phyloP scores from a whole-genome alignment of 805 yeast genomes.

The Metschnikowia proteae region DNA sequence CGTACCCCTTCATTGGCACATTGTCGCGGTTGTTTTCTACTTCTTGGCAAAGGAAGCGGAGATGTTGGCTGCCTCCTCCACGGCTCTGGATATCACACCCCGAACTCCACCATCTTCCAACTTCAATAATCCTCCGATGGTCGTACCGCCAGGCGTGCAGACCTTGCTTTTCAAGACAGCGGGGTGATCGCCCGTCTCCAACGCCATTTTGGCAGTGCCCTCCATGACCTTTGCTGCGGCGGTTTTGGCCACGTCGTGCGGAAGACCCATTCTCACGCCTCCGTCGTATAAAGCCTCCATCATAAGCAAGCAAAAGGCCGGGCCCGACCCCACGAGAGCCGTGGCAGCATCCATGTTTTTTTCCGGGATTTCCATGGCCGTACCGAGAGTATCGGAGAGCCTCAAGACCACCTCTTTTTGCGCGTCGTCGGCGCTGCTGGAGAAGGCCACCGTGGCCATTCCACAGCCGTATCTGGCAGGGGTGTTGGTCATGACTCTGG shows the following conservation, averaged over 20 bases:
- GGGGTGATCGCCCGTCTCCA: constrained; percentile 80
- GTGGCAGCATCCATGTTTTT: constrained; percentile 96
- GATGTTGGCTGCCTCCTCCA: constrained; percentile 86
- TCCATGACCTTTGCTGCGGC: constrained; percentile 92
- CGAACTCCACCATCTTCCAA: constrained; percentile 92
- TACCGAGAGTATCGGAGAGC: constrained; percentile 62
- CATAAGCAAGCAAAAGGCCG: constrained; percentile 87
- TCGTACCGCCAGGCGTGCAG: constrained; percentile 97
- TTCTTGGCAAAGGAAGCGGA: constrained; percentile 51
- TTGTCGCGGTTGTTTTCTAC: constrained; percentile 5
- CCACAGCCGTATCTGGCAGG: constrained; percentile 93
- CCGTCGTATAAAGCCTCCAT: constrained; percentile 92
- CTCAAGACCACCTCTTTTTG: constrained; percentile 48
- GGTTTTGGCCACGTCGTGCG: constrained; percentile 72
- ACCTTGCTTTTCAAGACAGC: constrained; percentile 82
- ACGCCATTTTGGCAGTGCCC: constrained; percentile 90
- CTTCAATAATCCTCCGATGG: constrained; percentile 89
- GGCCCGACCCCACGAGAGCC: constrained; percentile 92
- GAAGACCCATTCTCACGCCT: constrained; percentile 91
- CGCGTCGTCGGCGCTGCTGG: constrained; percentile 42
- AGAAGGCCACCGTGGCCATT: constrained; percentile 86
- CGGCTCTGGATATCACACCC: constrained; percentile 81
- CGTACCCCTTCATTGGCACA: too few species aligned
- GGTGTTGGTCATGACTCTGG: constrained; percentile 97
- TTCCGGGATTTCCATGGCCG: constrained; percentile 70